Percentiles rank a stretch among this genome's conserved stretches.
Conservation (phyloP, 257 asterid genomes). For the Fraxinus pennsylvanica region DNA sequence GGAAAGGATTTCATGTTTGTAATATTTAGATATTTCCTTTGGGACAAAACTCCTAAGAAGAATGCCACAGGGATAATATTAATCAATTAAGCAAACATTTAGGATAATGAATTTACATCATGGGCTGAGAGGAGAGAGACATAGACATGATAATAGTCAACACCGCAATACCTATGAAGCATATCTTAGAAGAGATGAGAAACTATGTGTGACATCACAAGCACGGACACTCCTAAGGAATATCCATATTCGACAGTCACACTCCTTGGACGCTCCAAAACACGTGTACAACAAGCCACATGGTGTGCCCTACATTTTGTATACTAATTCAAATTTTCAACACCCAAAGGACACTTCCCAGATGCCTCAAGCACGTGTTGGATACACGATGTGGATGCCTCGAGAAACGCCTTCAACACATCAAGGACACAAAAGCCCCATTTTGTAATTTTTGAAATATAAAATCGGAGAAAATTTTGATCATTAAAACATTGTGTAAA, state of each 20-base stretch:
- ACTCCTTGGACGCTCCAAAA: background rate
- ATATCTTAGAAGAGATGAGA: background rate
- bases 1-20: background rate
- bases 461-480: background rate
- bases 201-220: background rate
- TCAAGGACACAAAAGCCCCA: background rate
- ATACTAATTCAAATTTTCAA: background rate
- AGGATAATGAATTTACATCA: background rate
- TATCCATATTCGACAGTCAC: background rate
- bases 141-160: background rate
- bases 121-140: background rate
- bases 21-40: background rate
- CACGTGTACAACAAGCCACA: background rate
- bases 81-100: background rate
- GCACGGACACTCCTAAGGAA: background rate
- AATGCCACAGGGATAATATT: background rate
- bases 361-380: background rate
- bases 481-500: background rate
- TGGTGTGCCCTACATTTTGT: background rate
- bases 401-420: background rate
- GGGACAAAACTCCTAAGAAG: background rate
- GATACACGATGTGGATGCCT: background rate
- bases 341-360: background rate
- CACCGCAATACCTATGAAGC: background rate
- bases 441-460: background rate